These are phyloP conservation scores for Corinectria fuckeliana DNA, from an alignment of 2,329 filamentous ascomycete genomes.

Conservation along the genomic window DNA sequence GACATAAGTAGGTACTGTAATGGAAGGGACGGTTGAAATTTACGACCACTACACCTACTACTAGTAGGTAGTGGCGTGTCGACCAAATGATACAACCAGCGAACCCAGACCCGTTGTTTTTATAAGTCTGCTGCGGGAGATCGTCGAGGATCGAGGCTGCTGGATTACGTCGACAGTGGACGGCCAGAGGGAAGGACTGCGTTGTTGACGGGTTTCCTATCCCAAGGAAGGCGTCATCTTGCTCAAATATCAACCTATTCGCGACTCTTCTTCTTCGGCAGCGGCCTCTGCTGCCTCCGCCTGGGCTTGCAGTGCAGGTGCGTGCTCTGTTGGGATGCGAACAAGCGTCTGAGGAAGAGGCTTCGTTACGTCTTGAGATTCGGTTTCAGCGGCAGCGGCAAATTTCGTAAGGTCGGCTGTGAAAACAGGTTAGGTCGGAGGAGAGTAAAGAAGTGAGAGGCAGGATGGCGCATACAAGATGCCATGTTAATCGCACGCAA, in stretches of 20 bases:
- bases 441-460: background rate
- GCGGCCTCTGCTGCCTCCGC: conserved; percentile 58
- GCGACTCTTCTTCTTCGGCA: conserved; percentile 47
- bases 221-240: background rate
- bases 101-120: too few species aligned
- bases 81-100: too few species aligned
- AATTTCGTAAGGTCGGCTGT: conserved; percentile 74
- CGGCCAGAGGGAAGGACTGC: background rate
- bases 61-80: too few species aligned
- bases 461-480: conserved; percentile 64
- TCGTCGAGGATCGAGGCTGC: background rate
- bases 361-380: conserved; percentile 51
- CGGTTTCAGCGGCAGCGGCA: conserved; percentile 42
- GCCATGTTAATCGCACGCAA: conserved; percentile 86
- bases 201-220: background rate
- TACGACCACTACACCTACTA: background rate
- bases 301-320: conserved; percentile 67
- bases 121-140: too few species aligned
- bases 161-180: background rate
- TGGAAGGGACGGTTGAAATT: background rate
- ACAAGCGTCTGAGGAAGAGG: conserved; percentile 81
- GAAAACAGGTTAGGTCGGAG: conserved; percentile 1
- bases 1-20: too few species aligned
- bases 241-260: conserved; percentile 8
- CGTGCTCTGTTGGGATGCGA: conserved; percentile 83